Evolutionary conservation across 805 yeast species (phyloP).

Genomic region (Sungouiella blattae): DNA sequence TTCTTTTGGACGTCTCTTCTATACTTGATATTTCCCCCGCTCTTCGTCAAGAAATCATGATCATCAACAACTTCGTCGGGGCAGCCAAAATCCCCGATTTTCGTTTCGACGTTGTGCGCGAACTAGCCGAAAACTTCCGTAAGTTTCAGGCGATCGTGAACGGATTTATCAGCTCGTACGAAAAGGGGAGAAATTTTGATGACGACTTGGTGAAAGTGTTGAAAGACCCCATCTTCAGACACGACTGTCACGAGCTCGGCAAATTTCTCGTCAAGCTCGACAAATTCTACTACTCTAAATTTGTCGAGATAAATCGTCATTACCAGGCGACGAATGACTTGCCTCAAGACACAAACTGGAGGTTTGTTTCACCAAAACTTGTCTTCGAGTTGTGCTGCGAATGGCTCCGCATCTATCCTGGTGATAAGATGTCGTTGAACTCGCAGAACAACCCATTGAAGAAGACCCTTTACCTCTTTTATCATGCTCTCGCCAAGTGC

Average conservation of each 20-base stretch:
- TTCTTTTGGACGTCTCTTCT: conserved; percentile 19
- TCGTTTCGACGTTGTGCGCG: conserved; percentile 25
- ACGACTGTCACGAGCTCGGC: conserved; percentile 25
- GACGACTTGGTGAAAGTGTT: conserved; percentile 5
- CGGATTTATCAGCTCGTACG: conserved; percentile 5
- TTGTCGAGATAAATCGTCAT: conserved; percentile 21
- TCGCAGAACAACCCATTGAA: conserved; percentile 25
- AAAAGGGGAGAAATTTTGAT: conserved; percentile 6
- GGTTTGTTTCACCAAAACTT: conserved; percentile 26
- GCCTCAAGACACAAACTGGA: conserved; percentile 24
- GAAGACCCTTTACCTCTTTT: conserved; percentile 33
- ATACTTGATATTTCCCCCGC: conserved; percentile 19
- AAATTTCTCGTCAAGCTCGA: conserved; percentile 25
- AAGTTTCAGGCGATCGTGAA: conserved; percentile 24
- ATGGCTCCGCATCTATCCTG: conserved; percentile 36
- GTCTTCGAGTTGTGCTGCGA: conserved; percentile 31
- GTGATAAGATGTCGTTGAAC: conserved; percentile 28
- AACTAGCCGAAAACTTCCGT: conserved; percentile 22
- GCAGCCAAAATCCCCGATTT: conserved; percentile 33
- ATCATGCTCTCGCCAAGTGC: conserved; percentile 32
- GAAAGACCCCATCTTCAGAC: conserved; percentile 12
- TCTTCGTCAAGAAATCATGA: conserved; percentile 15
- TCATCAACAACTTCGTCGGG: conserved; percentile 20
- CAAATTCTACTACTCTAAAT: conserved; percentile 23
- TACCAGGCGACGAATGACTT: no score